A percentile compares a stretch with the other conserved stretches of the same genome.
Conservation (phyloP, 169 alveolate species). For the Hepatocystis sp. region DNA sequence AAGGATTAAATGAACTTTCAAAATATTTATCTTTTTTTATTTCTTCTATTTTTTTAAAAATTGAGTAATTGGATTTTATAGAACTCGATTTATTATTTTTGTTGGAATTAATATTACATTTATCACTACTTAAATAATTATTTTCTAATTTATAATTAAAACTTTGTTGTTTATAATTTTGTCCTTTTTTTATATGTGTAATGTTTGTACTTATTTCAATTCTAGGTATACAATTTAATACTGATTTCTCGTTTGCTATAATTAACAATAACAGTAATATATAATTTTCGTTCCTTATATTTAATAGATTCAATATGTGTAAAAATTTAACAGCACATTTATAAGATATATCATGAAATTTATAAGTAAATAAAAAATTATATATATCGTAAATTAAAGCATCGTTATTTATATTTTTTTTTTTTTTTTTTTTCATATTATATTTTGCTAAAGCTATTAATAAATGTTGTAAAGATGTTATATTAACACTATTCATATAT, state of each 20-base stretch:
- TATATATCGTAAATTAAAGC: constrained; percentile 30
- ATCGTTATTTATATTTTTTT: neutral
- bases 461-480: constrained; percentile 61
- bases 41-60: constrained; percentile 33
- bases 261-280: constrained; percentile 21
- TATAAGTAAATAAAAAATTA: constrained; percentile 40
- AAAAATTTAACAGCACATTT: constrained; percentile 67
- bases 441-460: constrained; percentile 44
- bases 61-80: constrained; percentile 8
- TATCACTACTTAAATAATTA: too few species aligned
- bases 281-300: constrained; percentile 43
- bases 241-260: constrained; percentile 23
- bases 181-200: too few species aligned
- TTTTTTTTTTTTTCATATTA: constrained; percentile 19
- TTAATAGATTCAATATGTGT: constrained; percentile 35
- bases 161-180: too few species aligned
- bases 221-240: neutral
- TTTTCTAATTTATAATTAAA: too few species aligned
- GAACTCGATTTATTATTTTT: too few species aligned
- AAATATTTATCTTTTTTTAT: constrained; percentile 50
- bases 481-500: constrained; percentile 45
- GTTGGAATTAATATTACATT: too few species aligned
- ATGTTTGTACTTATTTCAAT: too few species aligned
- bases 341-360: constrained; percentile 36
- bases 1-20: constrained; percentile 53